These are phyloP conservation scores for Metschnikowia shivogae DNA, from an alignment of 805 yeast species.

Conservation along the genomic window DNA sequence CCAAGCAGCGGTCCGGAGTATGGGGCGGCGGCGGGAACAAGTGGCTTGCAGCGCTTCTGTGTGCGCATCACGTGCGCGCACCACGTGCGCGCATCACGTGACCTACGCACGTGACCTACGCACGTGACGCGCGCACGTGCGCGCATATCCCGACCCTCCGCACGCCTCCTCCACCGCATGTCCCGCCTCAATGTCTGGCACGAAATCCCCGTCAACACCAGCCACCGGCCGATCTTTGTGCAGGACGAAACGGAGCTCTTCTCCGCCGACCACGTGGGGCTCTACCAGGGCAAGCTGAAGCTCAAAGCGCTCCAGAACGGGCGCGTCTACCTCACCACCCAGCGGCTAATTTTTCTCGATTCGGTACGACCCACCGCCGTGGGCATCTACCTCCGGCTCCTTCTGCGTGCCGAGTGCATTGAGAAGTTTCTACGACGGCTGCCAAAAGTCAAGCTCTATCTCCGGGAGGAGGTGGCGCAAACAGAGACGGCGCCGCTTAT, in stretches of 20 bases:
- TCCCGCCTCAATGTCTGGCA: slow-evolving; percentile 29
- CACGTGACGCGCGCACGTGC: not conserved
- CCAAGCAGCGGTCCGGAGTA: too few species aligned
- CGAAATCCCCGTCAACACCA: slow-evolving; percentile 33
- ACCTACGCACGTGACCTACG: too few species aligned
- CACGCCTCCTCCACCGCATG: slow-evolving; percentile 3
- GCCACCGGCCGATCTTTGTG: slow-evolving; percentile 35
- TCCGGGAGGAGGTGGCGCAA: slow-evolving; percentile 9
- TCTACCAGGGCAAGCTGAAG: slow-evolving; percentile 74
- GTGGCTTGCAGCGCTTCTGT: not conserved
- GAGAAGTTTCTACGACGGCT: slow-evolving; percentile 69
- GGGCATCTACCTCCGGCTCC: slow-evolving; percentile 41
- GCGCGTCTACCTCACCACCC: slow-evolving; percentile 69
- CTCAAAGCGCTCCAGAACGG: slow-evolving; percentile 66
- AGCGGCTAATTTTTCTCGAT: slow-evolving; percentile 71
- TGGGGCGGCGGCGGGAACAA: too few species aligned
- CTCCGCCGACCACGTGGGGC: slow-evolving; percentile 45
- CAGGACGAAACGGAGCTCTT: slow-evolving; percentile 32
- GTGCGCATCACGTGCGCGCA: not conserved
- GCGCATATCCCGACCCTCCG: not conserved
- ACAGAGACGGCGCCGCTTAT: not conserved
- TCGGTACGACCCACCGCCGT: slow-evolving; percentile 45
- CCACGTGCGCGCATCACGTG: not conserved
- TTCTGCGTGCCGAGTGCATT: slow-evolving; percentile 36
- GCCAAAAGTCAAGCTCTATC: slow-evolving; percentile 58